Conservation (phyloP, 495 filamentous ascomycete species). For the Tuber melanosporum region DNA sequence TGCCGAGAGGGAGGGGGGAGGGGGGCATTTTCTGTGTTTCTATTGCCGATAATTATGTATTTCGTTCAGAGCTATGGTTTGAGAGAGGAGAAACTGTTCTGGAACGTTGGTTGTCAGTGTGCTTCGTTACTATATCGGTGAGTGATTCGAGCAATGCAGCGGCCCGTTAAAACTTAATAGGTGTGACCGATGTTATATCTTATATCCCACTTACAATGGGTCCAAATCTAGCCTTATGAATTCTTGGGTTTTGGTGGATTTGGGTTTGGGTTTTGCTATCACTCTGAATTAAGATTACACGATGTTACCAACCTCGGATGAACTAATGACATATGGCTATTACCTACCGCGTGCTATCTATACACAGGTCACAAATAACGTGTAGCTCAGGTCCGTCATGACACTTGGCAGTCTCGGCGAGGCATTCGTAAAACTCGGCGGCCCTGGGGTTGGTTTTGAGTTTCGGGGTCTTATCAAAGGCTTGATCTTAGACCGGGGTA, state of each 20-base stretch:
- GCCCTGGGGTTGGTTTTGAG: background rate
- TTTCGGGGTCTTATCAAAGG: background rate
- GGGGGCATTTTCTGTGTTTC: background rate
- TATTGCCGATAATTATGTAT: background rate
- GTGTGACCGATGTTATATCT: background rate
- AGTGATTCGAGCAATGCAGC: background rate
- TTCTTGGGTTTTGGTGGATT: background rate
- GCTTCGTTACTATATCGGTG: background rate
- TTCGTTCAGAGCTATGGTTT: background rate
- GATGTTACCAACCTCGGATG: background rate
- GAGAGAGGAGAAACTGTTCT: background rate
- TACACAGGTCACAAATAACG: background rate
- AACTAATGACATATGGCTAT: background rate
- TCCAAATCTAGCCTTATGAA: background rate
- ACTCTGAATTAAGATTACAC: background rate
- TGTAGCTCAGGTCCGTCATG: background rate
- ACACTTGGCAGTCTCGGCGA: background rate
- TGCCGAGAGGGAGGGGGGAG: background rate
- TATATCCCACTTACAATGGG: background rate
- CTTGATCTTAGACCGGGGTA: background rate
- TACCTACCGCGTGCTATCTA: background rate
- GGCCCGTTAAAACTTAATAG: background rate
- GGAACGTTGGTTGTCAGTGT: background rate
- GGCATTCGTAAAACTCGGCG: background rate
- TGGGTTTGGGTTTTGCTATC: background rate